phyloP scores from a whole-genome alignment of 163 green algal species.

The Chlorella variabilis region DNA sequence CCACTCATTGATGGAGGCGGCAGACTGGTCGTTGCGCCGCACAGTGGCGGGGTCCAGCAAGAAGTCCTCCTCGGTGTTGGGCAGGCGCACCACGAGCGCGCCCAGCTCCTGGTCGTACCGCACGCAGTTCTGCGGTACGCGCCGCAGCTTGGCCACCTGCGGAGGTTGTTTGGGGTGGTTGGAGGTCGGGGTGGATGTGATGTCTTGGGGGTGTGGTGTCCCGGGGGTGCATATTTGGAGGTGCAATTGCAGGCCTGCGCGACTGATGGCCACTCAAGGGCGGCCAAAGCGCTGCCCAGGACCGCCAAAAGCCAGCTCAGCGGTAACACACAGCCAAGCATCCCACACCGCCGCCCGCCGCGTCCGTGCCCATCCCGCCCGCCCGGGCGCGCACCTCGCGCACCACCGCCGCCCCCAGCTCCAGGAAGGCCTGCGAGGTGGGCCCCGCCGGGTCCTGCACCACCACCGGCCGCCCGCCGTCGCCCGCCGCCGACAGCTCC shows the following conservation, averaged over 20 bases:
- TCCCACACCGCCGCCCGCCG: too few relatives aligned
- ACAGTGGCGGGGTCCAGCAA: constrained; percentile 79
- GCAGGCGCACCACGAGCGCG: constrained; percentile 73
- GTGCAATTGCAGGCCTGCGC: too few relatives aligned
- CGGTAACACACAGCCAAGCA: too few relatives aligned
- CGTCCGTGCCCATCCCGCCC: too few relatives aligned
- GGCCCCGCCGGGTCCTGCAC: constrained; percentile 80
- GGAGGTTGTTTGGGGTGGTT: neutral
- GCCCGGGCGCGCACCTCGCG: constrained; percentile 72
- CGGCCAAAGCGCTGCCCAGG: too few relatives aligned
- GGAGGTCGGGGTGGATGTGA: neutral
- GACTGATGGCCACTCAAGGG: too few relatives aligned
- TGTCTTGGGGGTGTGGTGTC: too few relatives aligned
- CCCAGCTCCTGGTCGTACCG: constrained; percentile 74
- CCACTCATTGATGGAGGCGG: constrained; percentile 85
- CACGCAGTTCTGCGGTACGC: constrained; percentile 55
- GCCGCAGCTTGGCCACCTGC: constrained; percentile 78
- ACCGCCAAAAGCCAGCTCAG: too few relatives aligned
- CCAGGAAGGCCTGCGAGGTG: constrained; percentile 76
- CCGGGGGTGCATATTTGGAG: too few relatives aligned
- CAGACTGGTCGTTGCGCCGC: constrained; percentile 88
- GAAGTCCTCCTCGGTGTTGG: constrained; percentile 60
- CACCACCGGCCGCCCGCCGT: constrained; percentile 90
- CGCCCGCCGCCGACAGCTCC: constrained; percentile 89
- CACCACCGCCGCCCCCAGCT: constrained; percentile 93